These are phyloP conservation scores for Gonapodya sp. DNA, from an alignment of 192 early-diverging fungal species.

Conservation along the genomic window DNA sequence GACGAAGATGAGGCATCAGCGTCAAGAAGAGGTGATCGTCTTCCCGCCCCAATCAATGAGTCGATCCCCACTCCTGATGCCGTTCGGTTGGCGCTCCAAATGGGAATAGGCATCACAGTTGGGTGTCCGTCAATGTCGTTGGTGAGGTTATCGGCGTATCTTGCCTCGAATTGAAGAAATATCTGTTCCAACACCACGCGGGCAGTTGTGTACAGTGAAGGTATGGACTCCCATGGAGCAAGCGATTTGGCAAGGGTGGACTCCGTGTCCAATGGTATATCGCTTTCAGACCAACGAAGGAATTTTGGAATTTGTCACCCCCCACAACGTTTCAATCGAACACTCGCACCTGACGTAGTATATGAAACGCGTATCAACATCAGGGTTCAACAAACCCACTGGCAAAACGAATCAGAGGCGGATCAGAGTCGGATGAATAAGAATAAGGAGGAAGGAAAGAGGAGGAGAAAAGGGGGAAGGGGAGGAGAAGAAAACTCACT, in stretches of 20 bases:
- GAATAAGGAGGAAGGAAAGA: too few species aligned
- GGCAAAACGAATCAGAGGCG: background rate
- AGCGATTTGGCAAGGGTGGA: slow-evolving; percentile 12
- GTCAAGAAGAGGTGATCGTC: background rate
- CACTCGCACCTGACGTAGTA: too few species aligned
- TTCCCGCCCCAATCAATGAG: background rate
- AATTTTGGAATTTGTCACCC: too few species aligned
- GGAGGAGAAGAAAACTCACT: background rate
- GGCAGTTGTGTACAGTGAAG: background rate
- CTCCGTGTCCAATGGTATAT: slow-evolving; percentile 11
- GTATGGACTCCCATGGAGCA: slow-evolving; percentile 8
- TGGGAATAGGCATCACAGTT: background rate
- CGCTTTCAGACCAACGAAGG: too few species aligned
- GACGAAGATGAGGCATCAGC: background rate
- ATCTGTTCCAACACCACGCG: background rate
- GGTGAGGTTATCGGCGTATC: background rate
- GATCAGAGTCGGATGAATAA: too few species aligned
- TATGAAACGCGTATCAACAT: slow-evolving; percentile 11
- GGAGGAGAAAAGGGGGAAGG: background rate
- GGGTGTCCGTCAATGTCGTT: background rate
- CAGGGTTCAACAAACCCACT: slow-evolving; percentile 9
- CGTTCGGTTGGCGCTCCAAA: background rate
- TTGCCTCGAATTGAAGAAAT: background rate
- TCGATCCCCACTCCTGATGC: background rate
- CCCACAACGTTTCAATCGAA: too few species aligned